These are phyloP conservation scores for Cicer pinnatifidum DNA, from an alignment of 306 rosid genomes.

Conservation along the genomic window DNA sequence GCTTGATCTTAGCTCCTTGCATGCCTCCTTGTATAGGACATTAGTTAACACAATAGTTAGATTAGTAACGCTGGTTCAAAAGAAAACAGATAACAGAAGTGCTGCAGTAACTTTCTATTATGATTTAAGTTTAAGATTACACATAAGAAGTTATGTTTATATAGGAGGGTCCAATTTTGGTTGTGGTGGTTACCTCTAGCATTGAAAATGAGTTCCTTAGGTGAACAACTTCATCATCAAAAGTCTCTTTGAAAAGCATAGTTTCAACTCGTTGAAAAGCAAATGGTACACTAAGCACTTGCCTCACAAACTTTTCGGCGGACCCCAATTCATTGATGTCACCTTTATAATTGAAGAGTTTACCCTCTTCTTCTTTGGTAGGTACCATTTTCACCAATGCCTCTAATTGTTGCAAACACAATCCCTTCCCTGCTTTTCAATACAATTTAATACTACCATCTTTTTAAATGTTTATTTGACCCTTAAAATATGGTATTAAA, in stretches of 20 bases:
- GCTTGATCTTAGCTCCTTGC: constrained; percentile 94
- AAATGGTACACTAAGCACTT: constrained; percentile 68
- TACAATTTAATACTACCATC: constrained; percentile 14
- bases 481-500: constrained; percentile 36
- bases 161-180: no score
- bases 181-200: constrained; percentile 76
- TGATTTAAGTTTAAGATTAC: no score
- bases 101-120: no score
- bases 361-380: constrained; percentile 81
- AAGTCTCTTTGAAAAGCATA: constrained; percentile 87
- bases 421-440: constrained; percentile 70
- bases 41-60: constrained; percentile 15
- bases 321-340: constrained; percentile 83
- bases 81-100: no score
- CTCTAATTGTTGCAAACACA: constrained; percentile 80
- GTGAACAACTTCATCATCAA: constrained; percentile 93
- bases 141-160: no score
- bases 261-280: constrained; percentile 81
- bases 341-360: constrained; percentile 74
- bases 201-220: constrained; percentile 84
- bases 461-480: constrained; percentile 29
- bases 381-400: constrained; percentile 91
- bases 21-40: constrained; percentile 67
- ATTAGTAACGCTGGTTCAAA: neutral
- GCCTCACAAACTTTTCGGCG: constrained; percentile 77